phyloP scores from a whole-genome alignment of 1,284 basidiomycete genomes.

The Tranzscheliella williamsii region DNA sequence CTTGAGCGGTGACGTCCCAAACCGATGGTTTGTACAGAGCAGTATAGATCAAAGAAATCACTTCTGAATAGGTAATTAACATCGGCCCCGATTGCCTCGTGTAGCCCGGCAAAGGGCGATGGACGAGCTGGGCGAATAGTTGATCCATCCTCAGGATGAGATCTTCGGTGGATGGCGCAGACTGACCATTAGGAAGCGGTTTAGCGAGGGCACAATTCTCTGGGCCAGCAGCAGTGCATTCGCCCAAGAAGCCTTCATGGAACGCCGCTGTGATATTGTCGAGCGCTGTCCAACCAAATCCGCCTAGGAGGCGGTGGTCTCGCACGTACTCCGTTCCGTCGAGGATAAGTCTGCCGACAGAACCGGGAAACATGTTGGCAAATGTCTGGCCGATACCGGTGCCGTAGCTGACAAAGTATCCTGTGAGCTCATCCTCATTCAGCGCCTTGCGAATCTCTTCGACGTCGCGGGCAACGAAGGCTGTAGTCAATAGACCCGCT shows the following conservation, averaged over 20 bases:
- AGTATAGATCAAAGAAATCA: constrained; percentile 21
- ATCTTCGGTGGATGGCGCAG: not conserved
- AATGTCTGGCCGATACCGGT: constrained; percentile 36
- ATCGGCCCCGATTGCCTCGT: constrained; percentile 10
- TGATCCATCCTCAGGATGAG: constrained; percentile 7
- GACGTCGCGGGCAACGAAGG: constrained; percentile 28
- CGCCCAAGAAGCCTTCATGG: constrained; percentile 31
- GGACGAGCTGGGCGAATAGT: constrained; percentile 10
- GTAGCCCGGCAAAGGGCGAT: constrained; percentile 14
- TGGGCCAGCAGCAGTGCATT: constrained; percentile 28
- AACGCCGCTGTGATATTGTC: constrained; percentile 35
- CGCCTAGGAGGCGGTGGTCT: constrained; percentile 17
- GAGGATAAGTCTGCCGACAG: constrained; percentile 17
- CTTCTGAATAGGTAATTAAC: constrained; percentile 20
- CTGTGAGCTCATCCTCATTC: constrained; percentile 10
- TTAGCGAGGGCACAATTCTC: constrained; percentile 20
- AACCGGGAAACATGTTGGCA: constrained; percentile 30
- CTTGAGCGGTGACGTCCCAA: constrained; percentile 14
- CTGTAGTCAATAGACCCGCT: constrained; percentile 19
- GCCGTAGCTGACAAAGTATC: constrained; percentile 35
- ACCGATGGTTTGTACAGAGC: constrained; percentile 11
- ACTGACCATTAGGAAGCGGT: not conserved
- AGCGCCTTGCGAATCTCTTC: constrained; percentile 31
- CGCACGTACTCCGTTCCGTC: constrained; percentile 34
- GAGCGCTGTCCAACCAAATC: constrained; percentile 23